Evolutionary conservation across 2,329 filamentous ascomycete genomes (phyloP).

Genomic region (Orbilia javanica): DNA sequence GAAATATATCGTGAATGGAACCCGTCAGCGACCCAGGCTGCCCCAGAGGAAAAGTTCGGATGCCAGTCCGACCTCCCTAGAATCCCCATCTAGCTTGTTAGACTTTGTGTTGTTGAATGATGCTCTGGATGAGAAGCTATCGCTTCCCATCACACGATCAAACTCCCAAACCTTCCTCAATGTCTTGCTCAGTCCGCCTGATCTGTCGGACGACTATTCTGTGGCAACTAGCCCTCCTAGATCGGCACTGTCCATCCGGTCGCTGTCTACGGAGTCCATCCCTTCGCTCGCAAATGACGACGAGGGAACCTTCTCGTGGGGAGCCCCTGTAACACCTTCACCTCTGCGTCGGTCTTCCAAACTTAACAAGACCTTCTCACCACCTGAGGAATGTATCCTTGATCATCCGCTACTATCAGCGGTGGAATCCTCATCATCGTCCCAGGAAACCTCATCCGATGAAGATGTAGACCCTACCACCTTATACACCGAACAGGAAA

Average conservation of each 20-base stretch:
- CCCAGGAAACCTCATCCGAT: conserved; percentile 51
- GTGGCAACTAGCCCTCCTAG: conserved; percentile 60
- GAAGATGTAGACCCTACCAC: conserved; percentile 58
- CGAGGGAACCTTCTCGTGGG: conserved; percentile 61
- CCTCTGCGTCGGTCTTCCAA: conserved; percentile 41
- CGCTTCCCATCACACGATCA: conserved; percentile 58
- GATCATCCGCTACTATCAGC: conserved; percentile 61
- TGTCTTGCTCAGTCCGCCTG: conserved; percentile 61
- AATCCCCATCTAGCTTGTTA: conserved; percentile 58
- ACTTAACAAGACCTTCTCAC: conserved; percentile 57
- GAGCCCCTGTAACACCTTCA: conserved; percentile 41
- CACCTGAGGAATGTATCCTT: conserved; percentile 60
- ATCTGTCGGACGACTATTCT: conserved; percentile 60
- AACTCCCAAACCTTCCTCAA: conserved; percentile 60
- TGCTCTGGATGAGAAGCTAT: conserved; percentile 58
- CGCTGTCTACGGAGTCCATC: conserved; percentile 61
- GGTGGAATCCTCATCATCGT: too few species aligned
- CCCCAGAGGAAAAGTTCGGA: conserved; percentile 54
- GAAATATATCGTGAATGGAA: conserved; percentile 24
- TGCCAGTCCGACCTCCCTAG: conserved; percentile 55
- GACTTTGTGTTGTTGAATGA: conserved; percentile 60
- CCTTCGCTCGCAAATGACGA: conserved; percentile 62
- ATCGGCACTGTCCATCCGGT: conserved; percentile 60
- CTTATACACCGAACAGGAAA: conserved; percentile 58
- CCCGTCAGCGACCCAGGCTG: conserved; percentile 52